Base-by-base conservation (phyloP, 2,329 filamentous ascomycete species). In the Clarireedia paspali region DNA sequence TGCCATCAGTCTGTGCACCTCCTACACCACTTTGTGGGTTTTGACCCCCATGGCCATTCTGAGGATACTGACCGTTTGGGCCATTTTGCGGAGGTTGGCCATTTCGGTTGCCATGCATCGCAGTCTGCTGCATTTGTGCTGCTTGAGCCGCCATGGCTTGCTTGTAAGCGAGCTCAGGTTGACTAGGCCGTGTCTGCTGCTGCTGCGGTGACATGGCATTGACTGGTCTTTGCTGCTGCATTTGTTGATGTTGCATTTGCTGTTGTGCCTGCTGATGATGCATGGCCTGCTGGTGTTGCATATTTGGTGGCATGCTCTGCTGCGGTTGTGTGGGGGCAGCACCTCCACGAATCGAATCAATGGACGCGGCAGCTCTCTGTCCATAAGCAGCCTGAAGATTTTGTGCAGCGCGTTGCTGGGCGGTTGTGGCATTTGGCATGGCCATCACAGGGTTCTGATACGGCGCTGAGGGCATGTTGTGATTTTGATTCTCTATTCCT, bases 1-100 rank as follows among this genome's bases (percentile, higher is more conserved):
- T 74, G 50, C 91, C 92, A 67, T 97, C 92, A 14, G 86, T 86
- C 70, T 96, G 88, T 24, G 83, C 72, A 48, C 75, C 75, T 49
- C 71, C 70, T 51, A 77, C 64, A 14, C 72, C 73, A 68, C 75
- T 79, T 40, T 65, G 61, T 15, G 30, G 23, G 15, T 38, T 60
- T 50, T 60, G 61, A 68, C 27, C 47, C 14, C 53, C 64, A 50
- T 68, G 69, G 52, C 74, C 66, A 64, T 67, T 55, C 64, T 62
- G 56, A 9, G 63, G 49, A 63, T 68, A 45, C 68, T 69, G 55
- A 68, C 63, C 47, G 50, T 58, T 51, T 42, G 55, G 50, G 34
- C 70, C 68, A 65, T 34, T 34, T 4, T 34, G 30, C 10, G 30
- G 64, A 53, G 68, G 66, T 30, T 72, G 70, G 58, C 68, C 71